These are phyloP conservation scores for Neocucurbitaria cava DNA, from an alignment of 2,329 filamentous ascomycete species.

Conservation along the genomic window DNA sequence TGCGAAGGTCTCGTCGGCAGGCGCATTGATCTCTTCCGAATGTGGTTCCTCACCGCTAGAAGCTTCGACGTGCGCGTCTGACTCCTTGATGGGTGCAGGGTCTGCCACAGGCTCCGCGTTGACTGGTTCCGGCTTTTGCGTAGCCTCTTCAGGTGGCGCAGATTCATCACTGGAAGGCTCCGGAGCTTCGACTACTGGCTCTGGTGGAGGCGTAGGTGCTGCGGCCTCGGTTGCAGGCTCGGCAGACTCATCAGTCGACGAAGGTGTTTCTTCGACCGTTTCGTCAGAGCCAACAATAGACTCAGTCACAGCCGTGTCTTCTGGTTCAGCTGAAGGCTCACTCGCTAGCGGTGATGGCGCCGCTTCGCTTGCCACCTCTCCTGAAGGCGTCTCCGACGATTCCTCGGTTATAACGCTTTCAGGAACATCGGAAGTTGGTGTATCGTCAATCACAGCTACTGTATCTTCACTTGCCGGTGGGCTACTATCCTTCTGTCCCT, in stretches of 20 bases:
- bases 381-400: constrained; percentile 5
- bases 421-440: constrained; percentile 16
- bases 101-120: neutral
- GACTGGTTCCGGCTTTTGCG: neutral
- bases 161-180: neutral
- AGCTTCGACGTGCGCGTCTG: neutral
- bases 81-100: neutral
- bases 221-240: constrained; percentile 1
- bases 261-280: neutral
- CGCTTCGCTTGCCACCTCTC: constrained; percentile 2
- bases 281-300: neutral
- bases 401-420: constrained; percentile 18
- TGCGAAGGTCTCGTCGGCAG: neutral
- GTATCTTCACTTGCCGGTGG: constrained; percentile 9
- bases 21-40: neutral
- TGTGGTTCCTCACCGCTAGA: neutral
- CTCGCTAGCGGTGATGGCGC: constrained; percentile 3
- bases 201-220: constrained; percentile 1
- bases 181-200: neutral
- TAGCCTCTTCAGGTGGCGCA: neutral
- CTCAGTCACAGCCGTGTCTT: constrained; percentile 1
- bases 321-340: constrained; percentile 2
- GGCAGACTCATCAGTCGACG: neutral
- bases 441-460: neutral
- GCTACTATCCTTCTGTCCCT: constrained; percentile 19